phyloP scores from a whole-genome alignment of 805 yeast genomes.

The Saccharomycopsis capsularis region DNA sequence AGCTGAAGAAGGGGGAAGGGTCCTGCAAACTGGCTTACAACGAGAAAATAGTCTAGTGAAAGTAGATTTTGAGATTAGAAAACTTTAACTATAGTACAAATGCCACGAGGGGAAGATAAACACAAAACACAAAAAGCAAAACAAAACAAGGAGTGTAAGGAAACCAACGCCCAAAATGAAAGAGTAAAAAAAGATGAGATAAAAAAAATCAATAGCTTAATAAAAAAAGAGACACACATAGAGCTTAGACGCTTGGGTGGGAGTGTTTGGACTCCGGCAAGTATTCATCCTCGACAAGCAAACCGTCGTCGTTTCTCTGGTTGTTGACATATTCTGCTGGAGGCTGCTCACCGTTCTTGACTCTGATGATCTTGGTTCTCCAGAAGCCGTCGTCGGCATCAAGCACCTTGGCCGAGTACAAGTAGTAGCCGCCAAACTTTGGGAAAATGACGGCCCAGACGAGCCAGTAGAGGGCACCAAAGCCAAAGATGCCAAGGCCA shows the following conservation, averaged over 20 bases:
- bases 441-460: slow-evolving; percentile 59
- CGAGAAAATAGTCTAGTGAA: no score
- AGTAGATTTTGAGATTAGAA: no score
- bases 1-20: no score
- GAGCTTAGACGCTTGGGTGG: no score
- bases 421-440: slow-evolving; percentile 41
- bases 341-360: slow-evolving; percentile 26
- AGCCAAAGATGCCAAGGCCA: slow-evolving; percentile 66
- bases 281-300: not conserved
- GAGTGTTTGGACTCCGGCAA: not conserved
- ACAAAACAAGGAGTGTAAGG: no score
- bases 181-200: no score
- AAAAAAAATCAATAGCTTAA: not conserved
- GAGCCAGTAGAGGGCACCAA: slow-evolving; percentile 62
- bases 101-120: no score
- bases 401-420: slow-evolving; percentile 46
- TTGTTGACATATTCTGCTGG: slow-evolving; percentile 56
- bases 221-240: not conserved
- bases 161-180: not conserved
- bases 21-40: no score
- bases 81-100: no score
- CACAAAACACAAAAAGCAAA: no score
- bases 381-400: slow-evolving; percentile 65
- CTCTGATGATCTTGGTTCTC: slow-evolving; percentile 50
- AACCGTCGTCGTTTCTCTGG: not conserved